phyloP scores from a whole-genome alignment of 2,329 filamentous ascomycete genomes.

The Apiospora hydei region DNA sequence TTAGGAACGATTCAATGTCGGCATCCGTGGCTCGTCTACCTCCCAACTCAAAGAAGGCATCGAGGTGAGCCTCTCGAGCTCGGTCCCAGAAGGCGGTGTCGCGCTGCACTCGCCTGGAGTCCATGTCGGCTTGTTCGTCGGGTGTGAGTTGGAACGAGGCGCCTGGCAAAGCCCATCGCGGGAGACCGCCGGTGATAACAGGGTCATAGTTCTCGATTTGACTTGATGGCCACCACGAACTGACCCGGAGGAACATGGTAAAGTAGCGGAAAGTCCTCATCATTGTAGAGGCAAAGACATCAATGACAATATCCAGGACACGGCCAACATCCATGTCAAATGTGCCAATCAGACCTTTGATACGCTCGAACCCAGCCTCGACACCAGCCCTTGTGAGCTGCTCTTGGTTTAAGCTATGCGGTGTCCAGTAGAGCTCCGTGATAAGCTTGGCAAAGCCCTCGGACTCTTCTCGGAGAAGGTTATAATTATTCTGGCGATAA shows the following conservation, averaged over 20 bases:
- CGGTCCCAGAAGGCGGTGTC: conserved; percentile 83
- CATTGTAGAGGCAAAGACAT: conserved; percentile 92
- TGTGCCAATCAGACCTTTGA: conserved; percentile 94
- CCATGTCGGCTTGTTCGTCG: conserved; percentile 68
- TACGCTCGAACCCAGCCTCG: conserved; percentile 85
- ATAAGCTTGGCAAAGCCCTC: conserved; percentile 97
- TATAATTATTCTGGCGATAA: conserved; percentile 97
- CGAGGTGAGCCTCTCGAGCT: conserved; percentile 77
- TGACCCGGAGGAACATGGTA: conserved; percentile 87
- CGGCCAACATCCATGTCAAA: conserved; percentile 97
- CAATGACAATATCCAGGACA: conserved; percentile 91
- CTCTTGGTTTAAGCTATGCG: conserved; percentile 66
- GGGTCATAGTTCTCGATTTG: conserved; percentile 50
- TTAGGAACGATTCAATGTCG: conserved; percentile 57
- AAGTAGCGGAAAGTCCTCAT: conserved; percentile 95
- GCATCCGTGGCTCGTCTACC: conserved; percentile 70
- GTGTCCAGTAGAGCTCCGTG: conserved; percentile 90
- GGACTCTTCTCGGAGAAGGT: conserved; percentile 90
- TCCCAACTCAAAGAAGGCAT: conserved; percentile 90
- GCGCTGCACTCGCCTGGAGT: conserved; percentile 65
- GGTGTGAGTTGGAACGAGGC: conserved; percentile 46
- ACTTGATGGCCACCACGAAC: conserved; percentile 94
- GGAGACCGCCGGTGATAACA: conserved; percentile 71
- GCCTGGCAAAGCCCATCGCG: conserved; percentile 82
- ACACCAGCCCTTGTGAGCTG: conserved; percentile 79